Percentiles rank a stretch among this genome's conserved stretches.
Conservation (phyloP, 306 rosid species). For the Boehmeria nivea region DNA sequence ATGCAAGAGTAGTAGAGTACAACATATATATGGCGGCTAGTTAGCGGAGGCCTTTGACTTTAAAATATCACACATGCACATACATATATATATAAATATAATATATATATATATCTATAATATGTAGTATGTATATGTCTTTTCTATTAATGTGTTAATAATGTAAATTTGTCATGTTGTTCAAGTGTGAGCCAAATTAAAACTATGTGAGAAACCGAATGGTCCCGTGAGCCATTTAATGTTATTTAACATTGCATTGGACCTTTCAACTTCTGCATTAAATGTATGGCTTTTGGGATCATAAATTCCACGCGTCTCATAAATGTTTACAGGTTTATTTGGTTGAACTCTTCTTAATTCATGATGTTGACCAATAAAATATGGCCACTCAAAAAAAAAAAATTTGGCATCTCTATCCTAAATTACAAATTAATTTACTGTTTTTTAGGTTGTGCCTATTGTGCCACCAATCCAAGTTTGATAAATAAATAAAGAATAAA, state of each 20-base stretch:
- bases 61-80: no score
- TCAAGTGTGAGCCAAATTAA: background rate
- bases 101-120: background rate
- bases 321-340: slow-evolving; percentile 20
- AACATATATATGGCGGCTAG: slow-evolving; percentile 5
- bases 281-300: background rate
- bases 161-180: background rate
- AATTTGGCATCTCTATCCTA: no score
- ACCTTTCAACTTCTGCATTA: slow-evolving; percentile 22
- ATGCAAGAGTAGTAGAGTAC: background rate
- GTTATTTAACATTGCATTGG: slow-evolving; percentile 15
- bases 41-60: slow-evolving; percentile 2
- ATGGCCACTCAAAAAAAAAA: background rate
- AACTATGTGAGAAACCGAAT: background rate
- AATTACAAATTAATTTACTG: no score
- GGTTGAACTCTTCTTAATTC: slow-evolving; percentile 13
- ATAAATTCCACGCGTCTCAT: slow-evolving; percentile 27
- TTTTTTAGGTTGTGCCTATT: no score
- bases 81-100: background rate
- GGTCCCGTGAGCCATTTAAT: slow-evolving; percentile 16
- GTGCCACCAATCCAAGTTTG: no score
- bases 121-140: background rate
- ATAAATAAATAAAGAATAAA: no score
- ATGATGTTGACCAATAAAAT: slow-evolving; percentile 12
- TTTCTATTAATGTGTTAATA: background rate